Evolutionary conservation across 805 yeast genomes (phyloP), one percentile per base, ranked within the genome.

Genomic region (Teunomyces aglyptinius): DNA sequence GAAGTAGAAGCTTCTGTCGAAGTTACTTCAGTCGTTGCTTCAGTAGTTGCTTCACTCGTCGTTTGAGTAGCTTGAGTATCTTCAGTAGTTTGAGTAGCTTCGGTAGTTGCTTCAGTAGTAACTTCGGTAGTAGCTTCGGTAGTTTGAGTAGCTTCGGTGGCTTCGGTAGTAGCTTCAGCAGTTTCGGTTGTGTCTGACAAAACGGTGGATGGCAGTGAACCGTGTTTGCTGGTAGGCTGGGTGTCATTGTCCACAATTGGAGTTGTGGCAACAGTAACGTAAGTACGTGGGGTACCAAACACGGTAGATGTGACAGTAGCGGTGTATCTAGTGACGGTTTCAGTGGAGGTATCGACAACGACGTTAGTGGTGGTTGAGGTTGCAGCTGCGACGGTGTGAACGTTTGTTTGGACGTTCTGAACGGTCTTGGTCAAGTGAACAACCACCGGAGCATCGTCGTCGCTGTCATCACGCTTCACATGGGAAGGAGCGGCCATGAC

Each of bases 241-340:
- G 43, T 50, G 26, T 55, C 54, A 7, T 47, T 44, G 18, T 56
- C 49, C 18, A 54, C 52, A 41, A 64, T 55, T 40, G 73, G 68
- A 22, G 70, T 60, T 20, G 59, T 53, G 5, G 64, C 66, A 41
- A 67, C 67, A 4, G 73, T 68, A 22, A 71, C 62, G 53, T 55
- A 71, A 24, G 73, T 68, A 28, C 57, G 49, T 12, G 68, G 68
- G 20, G 60, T 54, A 18, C 76, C 76, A 45, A 66, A 64, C n/a
- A 71, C 65, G 13, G 75, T 70, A 2, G 68, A 63, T 4, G 77
- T 72, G 33, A 65, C 71, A 6, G 77, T 72, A 13, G 75, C 75
- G 35, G 76, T 72, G 55, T 70, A 71, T 24, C 62, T 58, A 19
- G 76, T 72, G 20, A 64, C 58, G 15, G 77, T 72, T 33, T 63